A percentile compares a stretch with the other conserved stretches of the same genome.
These are phyloP conservation scores for Phaeosphaeriaceae sp. DNA, from an alignment of 2,329 filamentous ascomycete species.

Conservation along the genomic window DNA sequence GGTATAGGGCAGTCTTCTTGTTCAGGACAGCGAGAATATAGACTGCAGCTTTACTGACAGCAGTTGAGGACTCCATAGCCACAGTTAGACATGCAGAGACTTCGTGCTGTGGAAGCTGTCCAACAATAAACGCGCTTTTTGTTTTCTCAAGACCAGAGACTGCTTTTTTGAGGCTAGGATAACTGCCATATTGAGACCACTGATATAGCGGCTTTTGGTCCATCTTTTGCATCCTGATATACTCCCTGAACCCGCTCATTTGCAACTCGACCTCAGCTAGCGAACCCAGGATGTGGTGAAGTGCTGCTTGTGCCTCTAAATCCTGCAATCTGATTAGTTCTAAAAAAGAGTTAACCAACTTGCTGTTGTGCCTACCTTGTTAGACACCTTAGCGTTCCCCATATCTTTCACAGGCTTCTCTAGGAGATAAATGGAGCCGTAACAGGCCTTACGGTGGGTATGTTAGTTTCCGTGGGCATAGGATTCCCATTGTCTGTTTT, in stretches of 20 bases:
- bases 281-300: conserved; percentile 8
- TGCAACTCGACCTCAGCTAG: conserved; percentile 14
- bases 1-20: conserved; percentile 13
- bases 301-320: not conserved
- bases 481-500: too few relatives aligned
- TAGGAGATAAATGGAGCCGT: too few relatives aligned
- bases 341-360: too few relatives aligned
- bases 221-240: conserved; percentile 11
- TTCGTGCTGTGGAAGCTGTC: conserved; percentile 1
- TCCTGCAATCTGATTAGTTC: not conserved
- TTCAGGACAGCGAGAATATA: conserved; percentile 19
- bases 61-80: conserved; percentile 6
- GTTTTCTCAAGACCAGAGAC: conserved; percentile 10
- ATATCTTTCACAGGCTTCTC: too few relatives aligned
- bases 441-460: too few relatives aligned
- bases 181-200: conserved; percentile 20
- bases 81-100: not conserved
- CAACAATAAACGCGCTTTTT: conserved; percentile 1
- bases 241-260: conserved; percentile 15
- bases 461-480: too few relatives aligned
- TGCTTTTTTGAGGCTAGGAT: conserved; percentile 4
- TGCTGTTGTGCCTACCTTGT: too few relatives aligned
- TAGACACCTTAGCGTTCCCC: too few relatives aligned
- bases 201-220: conserved; percentile 17
- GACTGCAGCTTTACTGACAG: conserved; percentile 13